Percentiles rank a stretch among this genome's conserved stretches.
These are phyloP conservation scores for Pterocarpus macrocarpus DNA, from an alignment of 306 rosid species.

Conservation along the genomic window DNA sequence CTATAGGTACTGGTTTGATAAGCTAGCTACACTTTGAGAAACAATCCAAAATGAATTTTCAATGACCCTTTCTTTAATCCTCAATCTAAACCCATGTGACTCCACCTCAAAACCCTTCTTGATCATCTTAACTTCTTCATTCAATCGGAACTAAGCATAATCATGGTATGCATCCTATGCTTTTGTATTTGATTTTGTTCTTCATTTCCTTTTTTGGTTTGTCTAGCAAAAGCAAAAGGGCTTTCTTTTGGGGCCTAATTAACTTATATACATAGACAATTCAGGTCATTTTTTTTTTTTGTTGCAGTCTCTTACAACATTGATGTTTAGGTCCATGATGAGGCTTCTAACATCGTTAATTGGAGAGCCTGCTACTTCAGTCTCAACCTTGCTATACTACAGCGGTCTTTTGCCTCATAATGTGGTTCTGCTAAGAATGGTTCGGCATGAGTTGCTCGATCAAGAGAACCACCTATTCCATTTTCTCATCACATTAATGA, in stretches of 20 bases:
- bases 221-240: background rate
- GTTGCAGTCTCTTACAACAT: conserved; percentile 64
- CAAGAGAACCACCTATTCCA: conserved; percentile 66
- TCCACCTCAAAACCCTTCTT: conserved; percentile 16
- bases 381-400: conserved; percentile 69
- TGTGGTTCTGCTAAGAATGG: conserved; percentile 59
- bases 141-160: background rate
- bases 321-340: conserved; percentile 70
- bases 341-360: conserved; percentile 62
- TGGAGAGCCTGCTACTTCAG: conserved; percentile 60
- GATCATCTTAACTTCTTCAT: background rate
- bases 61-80: background rate
- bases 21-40: background rate
- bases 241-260: background rate
- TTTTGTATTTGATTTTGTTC: background rate
- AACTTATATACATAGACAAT: background rate
- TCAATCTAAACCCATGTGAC: conserved; percentile 12
- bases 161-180: conserved; percentile 59
- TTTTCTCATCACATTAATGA: conserved; percentile 54
- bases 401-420: conserved; percentile 73
- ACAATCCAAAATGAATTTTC: background rate
- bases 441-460: conserved; percentile 65
- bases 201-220: background rate
- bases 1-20: conserved; percentile 25
- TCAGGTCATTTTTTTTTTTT: background rate